Conservation (phyloP, 495 filamentous ascomycete genomes). For the Astrocystis sublimbata region DNA sequence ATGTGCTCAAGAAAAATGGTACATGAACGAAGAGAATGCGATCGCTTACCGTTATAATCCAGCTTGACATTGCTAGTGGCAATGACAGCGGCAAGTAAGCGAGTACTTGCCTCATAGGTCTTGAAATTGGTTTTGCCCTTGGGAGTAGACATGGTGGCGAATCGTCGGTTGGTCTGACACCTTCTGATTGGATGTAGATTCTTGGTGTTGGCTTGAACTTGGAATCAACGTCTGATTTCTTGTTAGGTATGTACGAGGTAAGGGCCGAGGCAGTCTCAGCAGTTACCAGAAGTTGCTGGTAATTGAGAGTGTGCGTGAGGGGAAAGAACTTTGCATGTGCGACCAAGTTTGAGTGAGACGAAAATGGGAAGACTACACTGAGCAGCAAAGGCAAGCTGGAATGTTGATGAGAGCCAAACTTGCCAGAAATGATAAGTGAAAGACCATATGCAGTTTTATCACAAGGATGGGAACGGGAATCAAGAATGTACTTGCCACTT, state of each 20-base stretch:
- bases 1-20: neutral
- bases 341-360: neutral
- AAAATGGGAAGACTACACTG: neutral
- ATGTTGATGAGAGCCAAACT: neutral
- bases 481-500: neutral
- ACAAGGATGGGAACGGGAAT: neutral
- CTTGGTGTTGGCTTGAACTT: neutral
- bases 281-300: neutral
- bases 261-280: too few relatives aligned
- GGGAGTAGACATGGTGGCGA: neutral
- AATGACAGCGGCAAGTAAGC: slow-evolving; percentile 54
- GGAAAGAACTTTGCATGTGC: neutral
- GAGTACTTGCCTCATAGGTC: slow-evolving; percentile 47
- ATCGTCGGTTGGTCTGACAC: too few relatives aligned
- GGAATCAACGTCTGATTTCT: neutral
- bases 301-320: neutral
- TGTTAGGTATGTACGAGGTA: neutral
- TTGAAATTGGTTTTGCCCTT: slow-evolving; percentile 45
- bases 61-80: slow-evolving; percentile 47
- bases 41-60: slow-evolving; percentile 51
- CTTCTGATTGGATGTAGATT: too few relatives aligned
- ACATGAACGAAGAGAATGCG: neutral
- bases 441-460: neutral
- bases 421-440: neutral
- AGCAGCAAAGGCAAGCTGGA: neutral